Conservation (phyloP, 2,329 filamentous ascomycete species). For the Beauveria rudraprayagi region DNA sequence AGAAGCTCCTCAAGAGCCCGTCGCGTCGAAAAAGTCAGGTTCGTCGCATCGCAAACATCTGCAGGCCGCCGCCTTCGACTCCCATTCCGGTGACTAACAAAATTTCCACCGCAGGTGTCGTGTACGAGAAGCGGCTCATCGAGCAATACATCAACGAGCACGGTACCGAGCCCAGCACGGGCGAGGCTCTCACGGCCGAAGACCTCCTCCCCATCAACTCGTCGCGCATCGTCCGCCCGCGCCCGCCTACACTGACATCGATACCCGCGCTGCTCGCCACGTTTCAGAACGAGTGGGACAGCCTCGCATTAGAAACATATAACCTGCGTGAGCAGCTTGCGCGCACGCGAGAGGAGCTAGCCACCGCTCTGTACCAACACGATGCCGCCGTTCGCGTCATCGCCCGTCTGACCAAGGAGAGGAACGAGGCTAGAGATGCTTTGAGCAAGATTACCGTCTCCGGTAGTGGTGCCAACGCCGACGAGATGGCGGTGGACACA, state of each 20-base stretch:
- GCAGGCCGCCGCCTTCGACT: background rate
- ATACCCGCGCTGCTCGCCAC: constrained; percentile 89
- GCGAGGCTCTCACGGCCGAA: constrained; percentile 72
- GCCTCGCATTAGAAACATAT: constrained; percentile 83
- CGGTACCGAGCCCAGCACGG: constrained; percentile 83
- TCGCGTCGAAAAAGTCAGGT: constrained; percentile 93
- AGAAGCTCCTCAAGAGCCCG: constrained; percentile 89
- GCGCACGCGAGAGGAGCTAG: constrained; percentile 87
- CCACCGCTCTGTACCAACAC: constrained; percentile 89
- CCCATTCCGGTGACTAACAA: background rate
- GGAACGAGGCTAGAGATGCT: constrained; percentile 86
- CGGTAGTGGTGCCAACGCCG: constrained; percentile 49
- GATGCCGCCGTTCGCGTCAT: constrained; percentile 96
- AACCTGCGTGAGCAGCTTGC: constrained; percentile 82
- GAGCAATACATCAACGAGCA: constrained; percentile 92
- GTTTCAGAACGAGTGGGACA: constrained; percentile 98
- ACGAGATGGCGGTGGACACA: constrained; percentile 89
- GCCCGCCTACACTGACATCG: constrained; percentile 88
- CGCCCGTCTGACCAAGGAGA: constrained; percentile 78
- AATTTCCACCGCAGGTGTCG: constrained; percentile 49
- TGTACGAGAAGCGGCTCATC: constrained; percentile 93
- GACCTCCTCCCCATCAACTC: constrained; percentile 86
- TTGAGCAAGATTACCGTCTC: constrained; percentile 77
- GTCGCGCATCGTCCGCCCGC: constrained; percentile 73
- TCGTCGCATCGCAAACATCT: constrained; percentile 27